A percentile compares a stretch with the other conserved stretches of the same genome.
These are phyloP conservation scores for Scenedesmus sp. DNA, from an alignment of 163 green algal species.

Conservation along the genomic window DNA sequence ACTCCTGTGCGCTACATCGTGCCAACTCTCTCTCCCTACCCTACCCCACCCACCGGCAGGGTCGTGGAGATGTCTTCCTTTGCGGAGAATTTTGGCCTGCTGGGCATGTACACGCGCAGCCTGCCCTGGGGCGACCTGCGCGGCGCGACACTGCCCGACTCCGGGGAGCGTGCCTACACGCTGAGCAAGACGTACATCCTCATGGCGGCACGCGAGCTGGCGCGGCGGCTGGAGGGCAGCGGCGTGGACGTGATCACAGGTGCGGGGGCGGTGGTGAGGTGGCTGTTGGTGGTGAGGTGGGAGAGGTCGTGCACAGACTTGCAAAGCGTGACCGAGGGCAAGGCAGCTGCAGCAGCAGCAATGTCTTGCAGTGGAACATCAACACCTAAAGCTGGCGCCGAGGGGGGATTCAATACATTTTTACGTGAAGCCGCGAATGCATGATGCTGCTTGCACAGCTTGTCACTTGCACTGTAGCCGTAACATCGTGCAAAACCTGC, in stretches of 20 bases:
- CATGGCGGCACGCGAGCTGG: constrained; percentile 39
- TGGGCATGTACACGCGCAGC: constrained; percentile 9
- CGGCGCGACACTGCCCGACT: constrained; percentile 9
- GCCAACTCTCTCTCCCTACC: not conserved
- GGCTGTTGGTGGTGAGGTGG: not conserved
- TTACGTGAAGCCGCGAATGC: too few relatives aligned
- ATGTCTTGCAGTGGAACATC: too few relatives aligned
- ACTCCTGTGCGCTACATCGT: too few relatives aligned
- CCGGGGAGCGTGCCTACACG: constrained; percentile 27
- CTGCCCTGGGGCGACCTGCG: constrained; percentile 32
- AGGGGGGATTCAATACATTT: too few relatives aligned
- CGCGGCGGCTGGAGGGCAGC: constrained; percentile 34
- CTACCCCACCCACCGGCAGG: not conserved
- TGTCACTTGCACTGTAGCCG: too few relatives aligned
- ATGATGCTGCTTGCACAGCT: too few relatives aligned
- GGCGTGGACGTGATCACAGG: constrained; percentile 49
- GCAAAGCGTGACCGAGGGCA: too few relatives aligned
- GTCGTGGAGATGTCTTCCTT: constrained; percentile 44
- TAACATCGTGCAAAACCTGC: too few relatives aligned
- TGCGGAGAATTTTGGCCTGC: not conserved
- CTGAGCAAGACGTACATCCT: constrained; percentile 37
- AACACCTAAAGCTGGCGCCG: too few relatives aligned
- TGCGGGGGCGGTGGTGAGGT: not conserved
- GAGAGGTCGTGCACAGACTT: too few relatives aligned
- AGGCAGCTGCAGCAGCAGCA: too few relatives aligned